phyloP scores from a whole-genome alignment of 805 yeast genomes.

The Jamesozyma lodderae region DNA sequence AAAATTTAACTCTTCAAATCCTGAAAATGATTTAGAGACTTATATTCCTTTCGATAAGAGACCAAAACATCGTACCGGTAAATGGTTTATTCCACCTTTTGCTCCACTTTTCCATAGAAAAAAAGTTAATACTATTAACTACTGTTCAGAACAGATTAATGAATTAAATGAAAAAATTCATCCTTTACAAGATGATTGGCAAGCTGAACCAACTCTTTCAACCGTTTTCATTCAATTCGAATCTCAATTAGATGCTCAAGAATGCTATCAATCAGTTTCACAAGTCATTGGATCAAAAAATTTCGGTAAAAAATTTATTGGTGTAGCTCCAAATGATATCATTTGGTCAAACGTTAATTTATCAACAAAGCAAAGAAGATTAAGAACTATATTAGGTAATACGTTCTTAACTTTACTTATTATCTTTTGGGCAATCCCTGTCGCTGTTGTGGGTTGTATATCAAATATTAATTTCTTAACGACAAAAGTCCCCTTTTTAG shows the following conservation, averaged over 20 bases:
- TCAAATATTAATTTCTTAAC: conserved; percentile 78
- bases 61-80: conserved; percentile 68
- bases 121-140: conserved; percentile 77
- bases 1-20: conserved; percentile 32
- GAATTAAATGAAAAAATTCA: conserved; percentile 60
- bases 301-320: conserved; percentile 41
- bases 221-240: conserved; percentile 78
- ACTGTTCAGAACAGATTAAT: conserved; percentile 57
- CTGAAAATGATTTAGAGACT: conserved; percentile 33
- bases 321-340: conserved; percentile 72
- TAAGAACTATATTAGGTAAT: conserved; percentile 50
- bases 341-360: conserved; percentile 71
- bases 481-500: conserved; percentile 59
- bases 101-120: conserved; percentile 45
- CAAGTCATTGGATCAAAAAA: conserved; percentile 1
- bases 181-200: conserved; percentile 45
- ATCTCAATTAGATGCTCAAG: conserved; percentile 78
- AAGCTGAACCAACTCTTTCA: conserved; percentile 43
- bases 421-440: conserved; percentile 93
- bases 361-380: conserved; percentile 45
- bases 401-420: conserved; percentile 58
- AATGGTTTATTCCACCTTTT: conserved; percentile 24
- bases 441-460: conserved; percentile 91
- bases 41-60: conserved; percentile 68
- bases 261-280: conserved; percentile 77